Base-by-base conservation (phyloP, 305 asterid species). In the Ajuga reptans region DNA sequence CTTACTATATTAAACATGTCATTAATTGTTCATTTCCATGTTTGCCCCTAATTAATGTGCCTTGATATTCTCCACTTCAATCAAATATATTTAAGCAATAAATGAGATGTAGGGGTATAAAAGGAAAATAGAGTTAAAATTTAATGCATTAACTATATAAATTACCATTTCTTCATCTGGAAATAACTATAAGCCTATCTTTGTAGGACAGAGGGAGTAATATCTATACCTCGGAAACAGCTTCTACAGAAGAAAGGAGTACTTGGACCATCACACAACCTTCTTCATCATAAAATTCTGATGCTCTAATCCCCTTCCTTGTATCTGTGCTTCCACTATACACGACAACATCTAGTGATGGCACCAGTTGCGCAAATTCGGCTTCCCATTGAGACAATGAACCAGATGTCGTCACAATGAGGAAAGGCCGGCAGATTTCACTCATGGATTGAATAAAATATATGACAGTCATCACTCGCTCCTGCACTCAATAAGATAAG, bases 321-420 rank as follows among this genome's bases (percentile, higher is more conserved):
- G 84, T 52, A 52, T 82, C 83, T 51, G 55, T 67, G 69, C 66
- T 79, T 77, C 91, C 93, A 64, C 71, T 71, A 70, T 84, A 88
- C 56, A 84, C 86, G 59, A 85, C 83, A 73, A 85, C 80, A 79
- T 87, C 80, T 66, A 85, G 56, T 10, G 86, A 84, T 53, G 89
- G 91, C 66, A 79, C 85, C 83, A 83, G 47, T 36, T 72, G 82
- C 57, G 70, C 79, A 74, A 86, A 83, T 68, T 81, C 89, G 69
- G 86, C 85, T 82, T 86, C 89, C 96, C 96, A 88, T 46, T 50
- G 81, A 66, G 84, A 73, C 64, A 79, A 67, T 39, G 81, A 74
- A 61, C 75, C 51, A 31, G 82, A 67, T 61, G 84, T 49, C 47
- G 90, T 73, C 70, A 84, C 72, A 65, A 88, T 56, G 42, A 88